A percentile compares a stretch with the other conserved stretches of the same genome.
Evolutionary conservation across 2,329 filamentous ascomycete genomes (phyloP).

Genomic region (Tolypocladium tropicale): DNA sequence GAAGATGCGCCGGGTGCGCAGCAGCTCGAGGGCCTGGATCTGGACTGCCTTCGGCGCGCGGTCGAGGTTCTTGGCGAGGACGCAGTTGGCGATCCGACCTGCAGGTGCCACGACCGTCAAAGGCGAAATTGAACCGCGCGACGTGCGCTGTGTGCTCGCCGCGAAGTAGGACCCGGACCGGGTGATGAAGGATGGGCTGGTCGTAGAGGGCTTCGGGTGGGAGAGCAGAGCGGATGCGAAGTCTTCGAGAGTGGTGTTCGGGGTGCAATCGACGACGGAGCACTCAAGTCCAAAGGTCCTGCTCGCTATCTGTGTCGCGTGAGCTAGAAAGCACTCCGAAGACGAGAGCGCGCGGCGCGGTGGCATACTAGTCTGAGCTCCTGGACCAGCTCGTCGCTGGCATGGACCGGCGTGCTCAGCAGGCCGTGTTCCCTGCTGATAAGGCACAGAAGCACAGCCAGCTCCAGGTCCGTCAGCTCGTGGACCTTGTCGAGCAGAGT

Average conservation of each 20-base stretch:
- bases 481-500: constrained; percentile 60
- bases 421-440: constrained; percentile 80
- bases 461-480: constrained; percentile 74
- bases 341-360: not conserved
- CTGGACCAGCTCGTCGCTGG: constrained; percentile 56
- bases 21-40: constrained; percentile 67
- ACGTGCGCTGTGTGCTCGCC: constrained; percentile 10
- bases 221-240: constrained; percentile 63
- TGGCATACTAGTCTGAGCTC: constrained; percentile 58
- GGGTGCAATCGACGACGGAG: constrained; percentile 61
- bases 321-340: not conserved
- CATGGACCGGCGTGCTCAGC: constrained; percentile 57
- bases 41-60: constrained; percentile 65
- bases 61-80: constrained; percentile 75
- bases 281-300: constrained; percentile 64
- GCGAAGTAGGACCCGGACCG: constrained; percentile 20
- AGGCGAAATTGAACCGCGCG: constrained; percentile 16
- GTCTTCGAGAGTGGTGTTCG: constrained; percentile 67
- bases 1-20: constrained; percentile 69
- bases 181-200: constrained; percentile 14
- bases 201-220: constrained; percentile 13
- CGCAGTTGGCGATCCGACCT: constrained; percentile 61
- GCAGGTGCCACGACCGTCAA: constrained; percentile 14
- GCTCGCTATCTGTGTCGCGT: constrained; percentile 44
- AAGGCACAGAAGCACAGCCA: constrained; percentile 75